Evolutionary conservation across 1,284 basidiomycete species (phyloP), one percentile per base, ranked within the genome.

Genomic region (Microbotryum saponariae): DNA sequence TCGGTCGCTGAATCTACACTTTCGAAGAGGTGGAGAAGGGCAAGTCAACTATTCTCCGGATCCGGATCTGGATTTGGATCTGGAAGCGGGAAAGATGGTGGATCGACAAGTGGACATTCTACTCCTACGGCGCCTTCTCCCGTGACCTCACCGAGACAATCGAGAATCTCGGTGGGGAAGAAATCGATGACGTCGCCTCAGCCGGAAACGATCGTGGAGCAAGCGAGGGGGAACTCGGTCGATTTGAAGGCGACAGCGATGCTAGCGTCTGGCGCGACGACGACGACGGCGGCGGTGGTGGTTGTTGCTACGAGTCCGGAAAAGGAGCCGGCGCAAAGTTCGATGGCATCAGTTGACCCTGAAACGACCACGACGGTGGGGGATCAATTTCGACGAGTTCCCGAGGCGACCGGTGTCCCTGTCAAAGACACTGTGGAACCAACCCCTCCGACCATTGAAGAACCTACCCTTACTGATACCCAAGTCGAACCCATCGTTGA

Each of bases 1-100:
- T 49, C 45, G 6, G 31, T 59, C 31, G 58, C 58, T 8, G 58
- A 59, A 52, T 59, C 58, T 3, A 59, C 58, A 9, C 42, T 42
- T 6, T 57, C 56, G n/a, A 25, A 42, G 10, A 42, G 44, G n/a
- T 59, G 58, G 58, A 48, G 29, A n/a, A n/a, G 47, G 10, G 27
- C 51, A 21, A 48, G 37, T 20, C 23, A 21, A 3, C 29, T 46
- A 7, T 29, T 59, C 31, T 59, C 49, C 21, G 31, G 50, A 6
- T 44, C 48, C 4, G 18, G 25, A 20, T 23, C 47, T 25, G 31
- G 50, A 6, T 44, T 31, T 16, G 18, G 25, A 20, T 23, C 47
- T 25, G 21, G n/a, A 47, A 14, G 1, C 1, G 46, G 46, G 18
- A 20, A 47, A 16, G 46, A 47, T 27, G 21, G 48, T 49, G 21